Evolutionary conservation across 2,329 filamentous ascomycete species (phyloP), one percentile per base, ranked within the genome.

Genomic region (Allantophomopsis lycopodina): DNA sequence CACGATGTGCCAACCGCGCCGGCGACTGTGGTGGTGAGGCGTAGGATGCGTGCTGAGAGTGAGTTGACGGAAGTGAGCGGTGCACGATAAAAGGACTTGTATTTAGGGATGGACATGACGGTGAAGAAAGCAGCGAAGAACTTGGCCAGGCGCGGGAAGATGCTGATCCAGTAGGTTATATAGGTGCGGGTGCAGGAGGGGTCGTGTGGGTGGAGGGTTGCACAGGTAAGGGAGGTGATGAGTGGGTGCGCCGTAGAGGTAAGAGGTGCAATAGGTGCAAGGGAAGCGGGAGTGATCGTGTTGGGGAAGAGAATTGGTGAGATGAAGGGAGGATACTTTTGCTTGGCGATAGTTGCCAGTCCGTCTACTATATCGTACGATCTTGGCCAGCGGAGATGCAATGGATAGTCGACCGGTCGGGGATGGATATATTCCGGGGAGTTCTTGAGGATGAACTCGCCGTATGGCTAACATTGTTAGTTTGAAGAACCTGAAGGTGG

Each of bases 131-230:
- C 57, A 3, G 87, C 72, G 60, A 91, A 81, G 63, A 91, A 74
- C 43, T 84, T 82, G 6, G 81, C 76, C 20, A 94, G 65, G 1
- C 73, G 68, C 0, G 88, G 87, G 58, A 94, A 91, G 2, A 85
- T 80, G 40, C 76, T 73, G 42, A 94, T 75, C 73, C 84, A 89
- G 61, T 91, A 93, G 44, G 84, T 83, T 35, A 95, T 64, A 56
- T 88, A 93, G 3, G 85, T 93, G 21, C 84, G 83, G 31, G 81
- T 71, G 59, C 89, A 98, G 14, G 84, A 94, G 1, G 89, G 88
- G 51, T 94, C 84, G 14, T 74, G 69, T 0, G 89, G 88, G 56
- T 98, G 89, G 2, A 96, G 74, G 2, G 89, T 71, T 1, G 89
- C 89, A 61, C 91, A 98, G 34, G 86, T 89, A 15, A 95, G 74